Percentiles rank a stretch among this genome's conserved stretches.
phyloP scores from a whole-genome alignment of 139 green algal genomes.

The Chlamydomonas sp. region DNA sequence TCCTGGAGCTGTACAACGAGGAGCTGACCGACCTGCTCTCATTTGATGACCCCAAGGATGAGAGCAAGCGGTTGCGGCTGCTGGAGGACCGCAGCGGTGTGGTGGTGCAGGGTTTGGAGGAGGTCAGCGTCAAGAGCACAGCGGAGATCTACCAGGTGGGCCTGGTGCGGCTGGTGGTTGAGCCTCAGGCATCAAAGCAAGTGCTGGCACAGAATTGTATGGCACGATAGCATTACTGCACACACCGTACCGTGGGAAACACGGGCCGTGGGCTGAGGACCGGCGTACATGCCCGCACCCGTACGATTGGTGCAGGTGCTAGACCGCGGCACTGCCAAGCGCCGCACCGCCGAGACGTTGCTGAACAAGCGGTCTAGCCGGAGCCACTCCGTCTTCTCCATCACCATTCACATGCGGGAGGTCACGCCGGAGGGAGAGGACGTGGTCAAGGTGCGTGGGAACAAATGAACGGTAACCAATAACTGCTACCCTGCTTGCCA shows the following conservation, averaged over 20 bases:
- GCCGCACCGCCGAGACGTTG: constrained; percentile 94
- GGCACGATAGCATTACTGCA: no score
- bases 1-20: constrained; percentile 99
- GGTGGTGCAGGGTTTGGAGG: constrained; percentile 92
- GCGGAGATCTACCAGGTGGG: constrained; percentile 87
- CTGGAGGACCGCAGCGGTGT: constrained; percentile 85
- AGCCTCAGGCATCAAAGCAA: no score
- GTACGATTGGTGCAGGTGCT: constrained; percentile 66
- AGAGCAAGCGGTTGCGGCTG: constrained; percentile 70
- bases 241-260: no score
- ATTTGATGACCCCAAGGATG: constrained; percentile 51
- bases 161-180: no score
- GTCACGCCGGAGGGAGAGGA: constrained; percentile 94
- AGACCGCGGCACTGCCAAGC: constrained; percentile 88
- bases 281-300: no score
- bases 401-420: constrained; percentile 93
- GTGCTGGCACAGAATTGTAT: no score
- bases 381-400: constrained; percentile 92
- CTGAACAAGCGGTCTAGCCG: constrained; percentile 98
- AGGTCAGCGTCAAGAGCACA: constrained; percentile 89
- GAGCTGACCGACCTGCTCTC: constrained; percentile 97
- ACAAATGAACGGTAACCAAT: no score
- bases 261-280: no score
- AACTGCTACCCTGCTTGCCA: no score
- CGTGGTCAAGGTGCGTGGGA: constrained; percentile 86